Base-by-base conservation (phyloP, 2,329 filamentous ascomycete species). In the Hypoxylon sp. region DNA sequence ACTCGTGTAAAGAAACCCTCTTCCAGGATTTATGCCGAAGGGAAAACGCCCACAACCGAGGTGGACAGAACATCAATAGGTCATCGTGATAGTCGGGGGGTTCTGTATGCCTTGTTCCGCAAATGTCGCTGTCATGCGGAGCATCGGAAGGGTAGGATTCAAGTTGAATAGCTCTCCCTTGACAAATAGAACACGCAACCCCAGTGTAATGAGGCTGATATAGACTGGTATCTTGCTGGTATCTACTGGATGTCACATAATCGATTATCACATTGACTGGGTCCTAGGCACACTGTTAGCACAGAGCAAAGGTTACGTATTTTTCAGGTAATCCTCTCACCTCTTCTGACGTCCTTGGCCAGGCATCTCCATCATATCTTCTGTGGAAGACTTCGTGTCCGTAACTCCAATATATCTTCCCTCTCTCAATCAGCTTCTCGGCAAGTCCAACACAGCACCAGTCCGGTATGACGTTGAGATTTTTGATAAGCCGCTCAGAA, bases 11-110 rank as follows among this genome's bases (percentile, higher is more conserved):
- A 6, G 44, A 35, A 39, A 72, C 39, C 22, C 48, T 26, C 33
- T 50, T 67, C 70, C 70, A 72, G 13, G 70, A 68, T 31, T 69
- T 70, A 37, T 66, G 60, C n/a, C 17, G 42, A n/a, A 72, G 39
- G 14, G 67, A 72, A 47, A 72, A 72, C 1, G 67, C 70, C 70
- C 70, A 72, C 5, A 72, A 14, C 19, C 37, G 46, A 24, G 67
- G 37, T 6, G 70, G 70, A 33, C 70, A 72, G 57, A 70, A 72
- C 11, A 68, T 57, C 3, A 67, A 35, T 39, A 51, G 22, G 22
- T 13, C 22, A 1, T 62, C 5, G 19, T 52, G 11, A n/a, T n/a
- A 6, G 13, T 19, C 8, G 19, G 10, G 8, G 29, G 19, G 35
- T 10, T 3, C 54, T 46, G 22, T 33, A 44, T 14, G 57, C 14